Percentiles rank a stretch among this genome's conserved stretches.
Evolutionary conservation across 176 grass and related monocot species (phyloP).

Genomic region (Oryza meyeriana): DNA sequence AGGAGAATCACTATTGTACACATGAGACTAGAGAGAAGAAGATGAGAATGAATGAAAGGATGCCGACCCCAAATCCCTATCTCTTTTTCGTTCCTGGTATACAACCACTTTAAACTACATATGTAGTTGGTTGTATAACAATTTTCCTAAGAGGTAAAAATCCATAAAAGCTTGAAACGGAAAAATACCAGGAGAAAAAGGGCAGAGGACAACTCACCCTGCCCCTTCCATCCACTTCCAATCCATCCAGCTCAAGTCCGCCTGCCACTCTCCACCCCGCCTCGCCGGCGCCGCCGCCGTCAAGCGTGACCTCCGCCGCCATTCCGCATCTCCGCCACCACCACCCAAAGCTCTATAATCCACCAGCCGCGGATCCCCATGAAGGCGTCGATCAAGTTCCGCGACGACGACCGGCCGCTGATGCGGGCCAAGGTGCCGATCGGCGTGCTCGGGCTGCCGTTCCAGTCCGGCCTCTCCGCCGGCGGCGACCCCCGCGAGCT

Average conservation of each 20-base stretch:
- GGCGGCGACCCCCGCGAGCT: constrained; percentile 63
- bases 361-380: constrained; percentile 4
- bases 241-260: background rate
- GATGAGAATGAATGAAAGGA: too few species aligned
- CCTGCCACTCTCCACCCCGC: background rate
- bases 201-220: background rate
- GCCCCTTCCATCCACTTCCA: background rate
- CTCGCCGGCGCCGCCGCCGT: constrained; percentile 7
- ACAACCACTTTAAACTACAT: too few species aligned
- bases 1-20: too few species aligned
- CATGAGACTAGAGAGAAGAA: too few species aligned
- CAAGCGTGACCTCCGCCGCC: background rate
- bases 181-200: background rate
- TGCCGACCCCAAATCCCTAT: too few species aligned
- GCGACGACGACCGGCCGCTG: constrained; percentile 64
- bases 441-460: constrained; percentile 72
- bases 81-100: too few species aligned
- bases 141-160: too few species aligned
- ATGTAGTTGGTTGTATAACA: too few species aligned
- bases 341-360: background rate
- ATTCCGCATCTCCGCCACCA: background rate
- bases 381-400: constrained; percentile 93
- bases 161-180: background rate
- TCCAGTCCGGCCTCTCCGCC: constrained; percentile 69
- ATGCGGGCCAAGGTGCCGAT: constrained; percentile 78